Conservation (phyloP, 257 asterid species). For the Salvia miltiorrhiza region DNA sequence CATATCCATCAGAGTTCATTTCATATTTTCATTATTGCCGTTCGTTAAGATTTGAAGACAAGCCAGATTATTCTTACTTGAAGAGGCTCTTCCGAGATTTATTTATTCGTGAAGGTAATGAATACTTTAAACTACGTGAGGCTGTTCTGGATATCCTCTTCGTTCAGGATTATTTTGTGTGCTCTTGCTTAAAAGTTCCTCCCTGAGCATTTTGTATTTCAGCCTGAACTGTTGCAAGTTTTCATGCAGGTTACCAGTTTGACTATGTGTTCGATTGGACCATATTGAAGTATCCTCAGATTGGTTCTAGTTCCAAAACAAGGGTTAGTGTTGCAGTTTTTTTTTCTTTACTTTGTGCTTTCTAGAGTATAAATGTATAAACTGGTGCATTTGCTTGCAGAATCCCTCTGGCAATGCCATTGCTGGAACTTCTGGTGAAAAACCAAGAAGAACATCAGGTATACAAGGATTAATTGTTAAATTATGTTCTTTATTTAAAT, state of each 20-base stretch:
- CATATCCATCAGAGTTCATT: constrained; percentile 80
- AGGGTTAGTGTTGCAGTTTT: constrained; percentile 50
- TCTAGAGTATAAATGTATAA: constrained; percentile 7
- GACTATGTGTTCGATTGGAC: constrained; percentile 98
- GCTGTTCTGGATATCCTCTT: constrained; percentile 4
- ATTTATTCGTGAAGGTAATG: constrained; percentile 84
- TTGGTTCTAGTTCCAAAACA: constrained; percentile 75
- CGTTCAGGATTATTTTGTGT: not conserved
- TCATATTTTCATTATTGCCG: constrained; percentile 93
- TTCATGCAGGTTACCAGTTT: constrained; percentile 74
- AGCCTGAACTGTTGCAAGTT: constrained; percentile 6
- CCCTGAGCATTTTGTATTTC: constrained; percentile 5
- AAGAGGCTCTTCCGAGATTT: constrained; percentile 90
- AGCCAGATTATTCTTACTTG: constrained; percentile 88
- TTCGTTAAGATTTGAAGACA: constrained; percentile 87
- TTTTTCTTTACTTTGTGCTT: constrained; percentile 11
- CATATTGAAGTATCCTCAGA: constrained; percentile 81
- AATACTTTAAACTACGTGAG: not conserved
- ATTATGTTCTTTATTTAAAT: not conserved
- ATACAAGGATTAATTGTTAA: not conserved
- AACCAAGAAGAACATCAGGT: constrained; percentile 55
- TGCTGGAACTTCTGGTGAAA: constrained; percentile 52
- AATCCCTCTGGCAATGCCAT: constrained; percentile 51
- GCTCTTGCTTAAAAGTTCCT: constrained; percentile 18
- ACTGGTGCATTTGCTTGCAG: constrained; percentile 39